Base-by-base conservation (phyloP, 169 alveolate species). In the Cryptosporidium tyzzeri region DNA sequence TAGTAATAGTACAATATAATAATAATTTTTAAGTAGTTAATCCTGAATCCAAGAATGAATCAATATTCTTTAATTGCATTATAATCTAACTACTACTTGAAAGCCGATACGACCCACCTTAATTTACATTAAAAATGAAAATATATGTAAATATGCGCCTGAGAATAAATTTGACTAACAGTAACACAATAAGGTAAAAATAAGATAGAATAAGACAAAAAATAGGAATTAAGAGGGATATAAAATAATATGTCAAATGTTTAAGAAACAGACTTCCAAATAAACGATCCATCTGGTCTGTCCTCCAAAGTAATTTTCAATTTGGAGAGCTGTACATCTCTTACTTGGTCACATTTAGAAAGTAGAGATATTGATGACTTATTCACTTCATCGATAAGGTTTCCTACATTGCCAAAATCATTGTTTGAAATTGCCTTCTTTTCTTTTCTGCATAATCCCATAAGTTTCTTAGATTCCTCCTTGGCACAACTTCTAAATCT, bases 231-330 rank as follows among this genome's bases (percentile, higher is more conserved):
- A 16, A 48, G 2, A 41, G 48, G 48, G 48, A 41, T 9, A 41
- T 41, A 41, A 41, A 41, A 6, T 41, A 41, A 3, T 68, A 35
- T 3, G 10, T 35, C n/a, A 0, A 41, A 21, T 23, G 33, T 45
- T 16, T 70, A 45, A 26, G 39, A 35, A 12, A 26, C 29, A 39
- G 89, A 65, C 45, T 70, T 91, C 92, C 50, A 92, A 21, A 95
- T 93, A 50, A 96, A 93, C 73, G 93, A 91, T 58, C 95, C 94
- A 7, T 96, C 97, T 37, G 95, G 95, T 62, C 96, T 92, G 86
- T 98, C 99, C 91, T 98, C 99, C 37, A 98, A 84, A 70, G 94
- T 93, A 59, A 98, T 93, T 10, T 99, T 99, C 65, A 96, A 80
- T 26, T 95, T 86, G 14, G 97, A 94, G 35, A 98, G 95, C 37